Evolutionary conservation across 495 filamentous ascomycete species (phyloP).

Genomic region (Articulospora tetracladia): DNA sequence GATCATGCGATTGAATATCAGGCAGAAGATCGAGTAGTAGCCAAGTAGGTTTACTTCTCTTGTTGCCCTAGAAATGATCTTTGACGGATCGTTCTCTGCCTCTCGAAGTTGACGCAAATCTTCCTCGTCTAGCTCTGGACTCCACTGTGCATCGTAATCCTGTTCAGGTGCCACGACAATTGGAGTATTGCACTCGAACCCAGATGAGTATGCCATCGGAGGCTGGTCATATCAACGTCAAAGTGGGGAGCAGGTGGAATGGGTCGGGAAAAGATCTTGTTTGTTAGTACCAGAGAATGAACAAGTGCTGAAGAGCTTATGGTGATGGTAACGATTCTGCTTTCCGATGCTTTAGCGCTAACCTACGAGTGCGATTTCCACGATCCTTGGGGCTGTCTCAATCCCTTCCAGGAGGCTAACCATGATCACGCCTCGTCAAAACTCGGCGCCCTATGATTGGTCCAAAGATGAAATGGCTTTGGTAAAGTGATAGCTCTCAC

Average conservation of each 20-base stretch:
- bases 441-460: neutral
- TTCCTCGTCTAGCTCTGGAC: slow-evolving; percentile 2
- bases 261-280: neutral
- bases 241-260: neutral
- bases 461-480: neutral
- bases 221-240: neutral
- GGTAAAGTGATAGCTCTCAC: neutral
- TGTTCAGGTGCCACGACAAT: neutral
- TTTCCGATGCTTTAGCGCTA: neutral
- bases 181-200: neutral
- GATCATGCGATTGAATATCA: slow-evolving; percentile 16
- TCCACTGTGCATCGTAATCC: slow-evolving; percentile 1
- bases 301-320: neutral
- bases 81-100: slow-evolving; percentile 1
- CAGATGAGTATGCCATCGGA: neutral
- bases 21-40: slow-evolving; percentile 6
- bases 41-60: slow-evolving; percentile 1
- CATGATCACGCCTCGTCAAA: neutral
- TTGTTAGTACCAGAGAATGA: neutral
- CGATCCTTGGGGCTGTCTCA: neutral
- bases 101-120: slow-evolving; percentile 8
- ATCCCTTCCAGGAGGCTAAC: neutral
- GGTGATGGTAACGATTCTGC: neutral
- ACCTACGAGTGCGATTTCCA: neutral
- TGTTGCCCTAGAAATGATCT: neutral